Conservation (phyloP, 768 basidiomycete species). For the Tylopilus sp. region DNA sequence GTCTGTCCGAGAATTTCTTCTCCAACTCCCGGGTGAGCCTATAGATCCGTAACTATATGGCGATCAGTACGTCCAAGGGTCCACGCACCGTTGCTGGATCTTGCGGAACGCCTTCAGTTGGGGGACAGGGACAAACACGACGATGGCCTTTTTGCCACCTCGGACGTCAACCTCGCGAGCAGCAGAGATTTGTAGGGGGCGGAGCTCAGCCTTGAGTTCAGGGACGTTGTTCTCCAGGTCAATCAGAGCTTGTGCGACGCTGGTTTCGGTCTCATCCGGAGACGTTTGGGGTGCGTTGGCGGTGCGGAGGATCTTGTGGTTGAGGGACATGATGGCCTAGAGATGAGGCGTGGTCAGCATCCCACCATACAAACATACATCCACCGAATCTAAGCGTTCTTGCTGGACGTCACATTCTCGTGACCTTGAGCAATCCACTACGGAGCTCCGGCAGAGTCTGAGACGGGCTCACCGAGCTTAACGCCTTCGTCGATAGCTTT, state of each 20-base stretch:
- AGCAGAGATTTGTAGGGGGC: conserved; percentile 94
- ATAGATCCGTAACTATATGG: conserved; percentile 11
- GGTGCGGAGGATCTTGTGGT: conserved; percentile 90
- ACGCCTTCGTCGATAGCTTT: conserved; percentile 52
- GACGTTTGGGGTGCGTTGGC: conserved; percentile 90
- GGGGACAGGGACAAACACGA: conserved; percentile 96
- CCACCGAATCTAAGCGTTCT: conserved; percentile 46
- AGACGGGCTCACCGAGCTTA: conserved; percentile 64
- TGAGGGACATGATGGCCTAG: conserved; percentile 58
- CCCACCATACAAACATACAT: conserved; percentile 43
- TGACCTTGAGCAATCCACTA: conserved; percentile 18
- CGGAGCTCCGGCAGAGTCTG: conserved; percentile 22
- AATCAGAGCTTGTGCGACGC: conserved; percentile 90
- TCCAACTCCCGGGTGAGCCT: conserved; percentile 98
- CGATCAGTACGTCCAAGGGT: not conserved
- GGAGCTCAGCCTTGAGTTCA: conserved; percentile 96
- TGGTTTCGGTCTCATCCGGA: conserved; percentile 89
- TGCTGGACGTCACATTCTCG: conserved; percentile 13
- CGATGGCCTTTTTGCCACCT: conserved; percentile 99
- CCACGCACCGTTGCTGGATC: conserved; percentile 81
- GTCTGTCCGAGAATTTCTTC: conserved; percentile 99
- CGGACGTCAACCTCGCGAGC: conserved; percentile 99
- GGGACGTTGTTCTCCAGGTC: conserved; percentile 99
- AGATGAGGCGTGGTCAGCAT: conserved; percentile 37
- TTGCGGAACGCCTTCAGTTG: conserved; percentile 99